Conservation (phyloP, 495 filamentous ascomycete genomes). For the Cryomyces antarcticus region DNA sequence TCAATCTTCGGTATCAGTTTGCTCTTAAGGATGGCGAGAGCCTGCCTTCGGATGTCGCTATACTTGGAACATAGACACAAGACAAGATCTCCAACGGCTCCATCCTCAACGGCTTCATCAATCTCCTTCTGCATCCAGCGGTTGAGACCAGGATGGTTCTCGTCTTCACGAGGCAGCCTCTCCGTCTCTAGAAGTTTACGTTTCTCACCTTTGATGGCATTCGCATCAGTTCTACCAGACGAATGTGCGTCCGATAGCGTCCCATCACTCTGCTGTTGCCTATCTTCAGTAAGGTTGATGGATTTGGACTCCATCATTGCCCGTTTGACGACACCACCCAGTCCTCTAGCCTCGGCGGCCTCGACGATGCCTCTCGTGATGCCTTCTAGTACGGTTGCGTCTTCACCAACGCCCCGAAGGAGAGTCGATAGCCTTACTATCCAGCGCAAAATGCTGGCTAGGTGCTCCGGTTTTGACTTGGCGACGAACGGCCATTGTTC, state of each 20-base stretch:
- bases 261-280: background rate
- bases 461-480: conserved; percentile 21
- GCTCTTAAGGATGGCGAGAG: conserved; percentile 33
- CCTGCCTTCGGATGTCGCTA: conserved; percentile 53
- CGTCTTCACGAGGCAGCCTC: conserved; percentile 19
- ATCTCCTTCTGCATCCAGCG: conserved; percentile 58
- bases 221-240: background rate
- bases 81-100: conserved; percentile 42
- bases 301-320: background rate
- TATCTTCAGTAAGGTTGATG: background rate
- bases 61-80: conserved; percentile 56
- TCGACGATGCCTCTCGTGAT: background rate
- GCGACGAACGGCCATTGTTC: conserved; percentile 62
- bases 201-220: background rate
- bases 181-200: background rate
- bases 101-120: conserved; percentile 53
- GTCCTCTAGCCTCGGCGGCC: background rate
- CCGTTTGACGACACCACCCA: background rate
- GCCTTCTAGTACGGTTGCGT: conserved; percentile 5
- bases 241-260: background rate
- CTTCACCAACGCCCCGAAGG: conserved; percentile 26
- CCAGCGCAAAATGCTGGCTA: conserved; percentile 30
- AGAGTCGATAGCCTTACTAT: conserved; percentile 28
- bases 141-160: conserved; percentile 36
- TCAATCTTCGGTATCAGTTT: no score